Conservation (phyloP, 495 filamentous ascomycete species). For the Podospora didyma region DNA sequence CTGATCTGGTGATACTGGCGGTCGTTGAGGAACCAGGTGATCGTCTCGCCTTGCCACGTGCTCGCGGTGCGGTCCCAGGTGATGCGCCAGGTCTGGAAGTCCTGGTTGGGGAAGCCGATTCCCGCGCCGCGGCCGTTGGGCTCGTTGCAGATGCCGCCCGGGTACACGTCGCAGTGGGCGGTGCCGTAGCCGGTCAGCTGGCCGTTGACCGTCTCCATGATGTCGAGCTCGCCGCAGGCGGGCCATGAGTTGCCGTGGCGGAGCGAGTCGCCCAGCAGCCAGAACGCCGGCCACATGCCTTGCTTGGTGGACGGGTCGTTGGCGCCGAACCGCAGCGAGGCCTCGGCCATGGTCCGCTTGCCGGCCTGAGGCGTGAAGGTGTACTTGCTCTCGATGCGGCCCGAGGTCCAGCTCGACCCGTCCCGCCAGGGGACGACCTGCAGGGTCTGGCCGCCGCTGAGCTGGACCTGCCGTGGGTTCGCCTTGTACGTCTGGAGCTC, state of each 20-base stretch:
- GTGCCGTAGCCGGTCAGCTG: constrained; percentile 42
- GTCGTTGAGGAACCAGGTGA: constrained; percentile 48
- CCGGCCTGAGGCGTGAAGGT: constrained; percentile 40
- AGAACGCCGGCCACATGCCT: constrained; percentile 54
- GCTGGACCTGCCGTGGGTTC: constrained; percentile 34
- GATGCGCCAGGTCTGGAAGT: constrained; percentile 46
- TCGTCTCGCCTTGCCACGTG: constrained; percentile 38
- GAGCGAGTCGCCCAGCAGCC: constrained; percentile 44
- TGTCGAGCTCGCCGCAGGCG: constrained; percentile 47
- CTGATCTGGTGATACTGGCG: constrained; percentile 35
- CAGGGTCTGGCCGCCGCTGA: constrained; percentile 39
- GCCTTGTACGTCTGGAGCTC: constrained; percentile 41
- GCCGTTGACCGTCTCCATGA: constrained; percentile 48
- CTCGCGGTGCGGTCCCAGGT: constrained; percentile 37
- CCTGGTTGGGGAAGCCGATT: constrained; percentile 34
- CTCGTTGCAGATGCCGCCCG: constrained; percentile 46
- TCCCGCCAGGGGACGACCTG: constrained; percentile 43
- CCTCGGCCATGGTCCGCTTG: constrained; percentile 36
- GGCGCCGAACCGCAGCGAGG: constrained; percentile 39
- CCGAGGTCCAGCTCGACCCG: constrained; percentile 42
- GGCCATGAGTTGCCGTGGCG: constrained; percentile 41
- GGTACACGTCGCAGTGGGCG: constrained; percentile 41
- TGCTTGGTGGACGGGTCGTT: constrained; percentile 33
- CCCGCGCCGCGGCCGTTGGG: constrained; percentile 32
- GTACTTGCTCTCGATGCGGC: constrained; percentile 43